Base-by-base conservation (phyloP, 148 eudicot species). In the Silene latifolia region DNA sequence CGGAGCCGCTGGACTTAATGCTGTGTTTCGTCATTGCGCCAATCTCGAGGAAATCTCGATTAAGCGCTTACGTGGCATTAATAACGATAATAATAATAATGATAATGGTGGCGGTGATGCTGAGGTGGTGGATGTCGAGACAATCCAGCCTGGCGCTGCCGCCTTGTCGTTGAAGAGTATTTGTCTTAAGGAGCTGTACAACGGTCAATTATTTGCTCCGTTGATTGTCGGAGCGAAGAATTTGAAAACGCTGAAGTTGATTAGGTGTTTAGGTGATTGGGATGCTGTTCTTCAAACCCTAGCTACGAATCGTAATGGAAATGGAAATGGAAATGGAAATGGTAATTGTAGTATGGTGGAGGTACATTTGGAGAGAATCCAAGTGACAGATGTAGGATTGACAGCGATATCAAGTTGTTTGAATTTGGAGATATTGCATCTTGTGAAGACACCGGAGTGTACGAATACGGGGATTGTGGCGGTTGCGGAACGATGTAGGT, bases 231-330 rank as follows among this genome's bases (percentile, higher is more conserved):
- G 89, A 13, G 77, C 90, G 0, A 88, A 86, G 77, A 89, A 89
- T 70, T 74, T 91, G 25, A 88, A 47, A 44, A 77, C 88, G 0
- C 56, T 91, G 79, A 89, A 88, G 57, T 69, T 91, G 72, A 76
- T 87, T 20, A 75, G 86, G 23, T 91, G 97, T 79, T 76, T 85
- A 59, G 97, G 97, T 5, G 90, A 91, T 75, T 91, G 97, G 97
- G 97, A 91, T 79, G 78, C 80, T 64, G 81, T 86, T 72, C 75
- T 90, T 74, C 83, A 88, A 82, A 68, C 67, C 53, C 78, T 86
- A 63, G 82, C 82, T 1, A 39, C 4, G 35, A 66, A 83, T 12
- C 35, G 56, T 5, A 46, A 63, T 4, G 23, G 5, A 18, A 42
- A 57, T 3, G 29, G 29, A 27, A 46, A 63, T 4, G 23, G 5